Evolutionary conservation across 805 yeast genomes (phyloP).

Genomic region (Kodamaea nitidulidarum): DNA sequence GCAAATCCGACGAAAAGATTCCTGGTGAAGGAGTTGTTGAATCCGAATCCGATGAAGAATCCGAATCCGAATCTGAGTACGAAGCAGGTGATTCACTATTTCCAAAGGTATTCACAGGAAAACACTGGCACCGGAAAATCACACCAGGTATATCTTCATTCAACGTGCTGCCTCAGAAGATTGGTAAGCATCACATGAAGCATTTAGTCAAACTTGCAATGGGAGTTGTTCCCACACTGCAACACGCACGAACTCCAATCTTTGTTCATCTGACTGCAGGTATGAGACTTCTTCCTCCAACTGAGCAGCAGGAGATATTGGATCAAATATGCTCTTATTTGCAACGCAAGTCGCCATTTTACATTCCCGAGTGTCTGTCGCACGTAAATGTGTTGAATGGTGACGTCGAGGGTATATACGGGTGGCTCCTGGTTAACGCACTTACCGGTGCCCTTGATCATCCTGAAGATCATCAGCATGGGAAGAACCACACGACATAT

Average conservation of each 20-base stretch:
- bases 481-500: conserved; percentile 44
- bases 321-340: conserved; percentile 49
- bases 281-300: conserved; percentile 53
- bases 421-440: conserved; percentile 64
- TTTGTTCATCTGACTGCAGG: conserved; percentile 72
- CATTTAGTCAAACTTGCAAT: conserved; percentile 46
- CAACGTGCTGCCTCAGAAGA: conserved; percentile 42
- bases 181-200: conserved; percentile 51
- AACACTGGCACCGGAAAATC: conserved; percentile 48
- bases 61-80: conserved; percentile 1
- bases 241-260: conserved; percentile 60
- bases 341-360: conserved; percentile 44
- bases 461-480: conserved; percentile 37
- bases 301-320: conserved; percentile 45
- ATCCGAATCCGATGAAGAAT: conserved; percentile 16
- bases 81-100: conserved; percentile 1
- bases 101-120: conserved; percentile 33
- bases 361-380: conserved; percentile 55
- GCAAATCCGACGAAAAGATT: neutral
- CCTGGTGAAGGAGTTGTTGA: conserved; percentile 4
- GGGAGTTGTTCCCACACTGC: conserved; percentile 54
- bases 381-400: conserved; percentile 63
- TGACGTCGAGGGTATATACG: conserved; percentile 61
- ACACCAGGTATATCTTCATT: conserved; percentile 58
- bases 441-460: conserved; percentile 43